Conservation (phyloP, 2,329 filamentous ascomycete species). For the Aspergillus pseudotamarii region DNA sequence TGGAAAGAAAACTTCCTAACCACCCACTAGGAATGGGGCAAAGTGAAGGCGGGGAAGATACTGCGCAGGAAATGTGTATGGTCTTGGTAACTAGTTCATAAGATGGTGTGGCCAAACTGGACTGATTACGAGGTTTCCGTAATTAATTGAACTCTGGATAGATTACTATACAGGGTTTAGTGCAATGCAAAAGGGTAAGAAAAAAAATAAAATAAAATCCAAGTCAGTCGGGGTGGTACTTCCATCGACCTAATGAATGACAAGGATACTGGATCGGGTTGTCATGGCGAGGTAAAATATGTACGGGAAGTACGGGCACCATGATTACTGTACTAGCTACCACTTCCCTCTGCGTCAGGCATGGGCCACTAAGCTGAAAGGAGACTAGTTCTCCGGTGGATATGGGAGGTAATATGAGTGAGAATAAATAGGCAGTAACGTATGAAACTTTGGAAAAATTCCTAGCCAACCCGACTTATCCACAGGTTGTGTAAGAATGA, state of each 20-base stretch:
- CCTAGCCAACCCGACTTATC: slow-evolving; percentile 3
- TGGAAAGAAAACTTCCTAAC: slow-evolving; percentile 4
- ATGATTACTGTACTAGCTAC: not conserved
- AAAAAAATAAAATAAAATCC: not conserved
- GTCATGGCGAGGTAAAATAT: slow-evolving; percentile 6
- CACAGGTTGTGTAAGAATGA: slow-evolving; percentile 1
- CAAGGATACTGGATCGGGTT: slow-evolving; percentile 7
- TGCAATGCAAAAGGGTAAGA: not conserved
- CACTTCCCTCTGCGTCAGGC: not conserved
- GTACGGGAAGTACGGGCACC: not conserved
- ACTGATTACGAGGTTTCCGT: not conserved
- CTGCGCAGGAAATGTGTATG: not conserved
- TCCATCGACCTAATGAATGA: not conserved
- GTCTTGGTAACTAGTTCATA: not conserved
- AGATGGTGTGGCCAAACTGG: not conserved
- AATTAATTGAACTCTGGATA: not conserved
- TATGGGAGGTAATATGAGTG: not conserved
- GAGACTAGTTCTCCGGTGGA: not conserved
- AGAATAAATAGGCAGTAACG: not conserved
- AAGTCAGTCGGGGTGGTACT: slow-evolving; percentile 1
- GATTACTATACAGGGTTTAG: not conserved
- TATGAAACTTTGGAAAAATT: slow-evolving; percentile 4
- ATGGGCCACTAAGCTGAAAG: slow-evolving; percentile 2
- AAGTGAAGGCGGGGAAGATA: not conserved
- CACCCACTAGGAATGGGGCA: not conserved